Evolutionary conservation across 371 early-diverging fungal genomes (phyloP).

Genomic region (Blakeslea trispora): DNA sequence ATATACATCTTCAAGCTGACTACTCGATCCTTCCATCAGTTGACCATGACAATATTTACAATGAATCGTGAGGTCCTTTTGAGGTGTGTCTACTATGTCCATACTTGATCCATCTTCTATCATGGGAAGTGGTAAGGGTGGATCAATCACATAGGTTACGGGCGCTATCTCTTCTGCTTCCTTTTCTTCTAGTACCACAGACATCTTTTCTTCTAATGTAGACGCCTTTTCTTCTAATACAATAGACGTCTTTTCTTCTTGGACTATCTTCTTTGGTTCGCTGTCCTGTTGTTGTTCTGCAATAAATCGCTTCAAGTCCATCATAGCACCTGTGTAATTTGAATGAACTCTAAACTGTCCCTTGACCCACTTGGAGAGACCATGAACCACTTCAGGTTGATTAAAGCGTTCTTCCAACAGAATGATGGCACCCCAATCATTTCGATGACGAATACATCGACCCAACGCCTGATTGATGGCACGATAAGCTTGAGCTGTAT

Average conservation of each 20-base stretch:
- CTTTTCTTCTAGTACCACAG: too few species aligned
- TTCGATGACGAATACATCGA: conserved; percentile 89
- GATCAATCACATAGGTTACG: too few species aligned
- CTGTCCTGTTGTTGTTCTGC: conserved; percentile 1
- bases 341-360: conserved; percentile 26
- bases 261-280: not conserved
- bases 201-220: too few species aligned
- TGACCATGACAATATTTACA: not conserved
- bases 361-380: conserved; percentile 78
- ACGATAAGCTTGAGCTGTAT: conserved; percentile 84
- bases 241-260: too few species aligned
- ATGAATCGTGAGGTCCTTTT: not conserved
- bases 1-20: not conserved
- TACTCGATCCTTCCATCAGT: not conserved
- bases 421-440: conserved; percentile 66
- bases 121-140: too few species aligned
- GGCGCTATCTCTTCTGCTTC: too few species aligned
- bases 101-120: too few species aligned
- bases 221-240: too few species aligned
- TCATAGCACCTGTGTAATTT: conserved; percentile 44
- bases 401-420: conserved; percentile 63
- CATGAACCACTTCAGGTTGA: conserved; percentile 29
- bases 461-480: conserved; percentile 97
- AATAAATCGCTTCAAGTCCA: conserved; percentile 34
- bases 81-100: not conserved